These are phyloP conservation scores for Escallonia herrerae DNA, from an alignment of 129 eudicot species.

Conservation along the genomic window DNA sequence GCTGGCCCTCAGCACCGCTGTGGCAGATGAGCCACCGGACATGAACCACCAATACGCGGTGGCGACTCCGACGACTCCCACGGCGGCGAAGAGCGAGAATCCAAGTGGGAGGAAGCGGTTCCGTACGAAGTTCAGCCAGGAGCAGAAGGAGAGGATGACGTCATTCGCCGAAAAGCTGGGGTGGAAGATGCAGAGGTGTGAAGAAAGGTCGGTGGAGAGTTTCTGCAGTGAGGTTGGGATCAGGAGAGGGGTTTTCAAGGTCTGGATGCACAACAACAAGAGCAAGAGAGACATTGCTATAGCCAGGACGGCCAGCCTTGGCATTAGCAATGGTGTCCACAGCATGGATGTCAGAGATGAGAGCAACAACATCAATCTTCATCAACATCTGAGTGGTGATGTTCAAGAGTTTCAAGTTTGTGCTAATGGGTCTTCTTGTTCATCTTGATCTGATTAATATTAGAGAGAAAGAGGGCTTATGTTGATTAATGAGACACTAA, in stretches of 20 bases:
- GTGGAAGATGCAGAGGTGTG: conserved; percentile 70
- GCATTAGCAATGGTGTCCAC: neutral
- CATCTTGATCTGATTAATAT: conserved; percentile 29
- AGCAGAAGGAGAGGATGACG: conserved; percentile 73
- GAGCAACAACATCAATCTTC: conserved; percentile 16
- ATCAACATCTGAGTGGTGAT: neutral
- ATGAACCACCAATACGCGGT: conserved; percentile 23
- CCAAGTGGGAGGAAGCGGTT: conserved; percentile 58
- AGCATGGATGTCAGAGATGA: conserved; percentile 9
- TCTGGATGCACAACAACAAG: conserved; percentile 93
- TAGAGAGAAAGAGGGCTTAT: conserved; percentile 1
- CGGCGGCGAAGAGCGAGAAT: conserved; percentile 38
- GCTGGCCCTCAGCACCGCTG: conserved; percentile 31
- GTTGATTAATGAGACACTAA: conserved; percentile 8
- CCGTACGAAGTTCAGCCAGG: conserved; percentile 69
- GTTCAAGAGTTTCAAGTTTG: conserved; percentile 25
- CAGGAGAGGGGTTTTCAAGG: conserved; percentile 61
- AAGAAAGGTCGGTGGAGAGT: conserved; percentile 41
- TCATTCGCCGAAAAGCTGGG: conserved; percentile 57
- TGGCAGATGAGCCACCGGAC: conserved; percentile 12
- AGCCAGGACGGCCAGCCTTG: conserved; percentile 3
- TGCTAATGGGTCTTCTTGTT: conserved; percentile 52
- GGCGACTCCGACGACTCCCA: conserved; percentile 52
- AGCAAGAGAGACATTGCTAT: conserved; percentile 33
- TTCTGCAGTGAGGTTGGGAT: conserved; percentile 72